Base-by-base conservation (phyloP, 129 eudicot genomes). In the Lactuca saligna region DNA sequence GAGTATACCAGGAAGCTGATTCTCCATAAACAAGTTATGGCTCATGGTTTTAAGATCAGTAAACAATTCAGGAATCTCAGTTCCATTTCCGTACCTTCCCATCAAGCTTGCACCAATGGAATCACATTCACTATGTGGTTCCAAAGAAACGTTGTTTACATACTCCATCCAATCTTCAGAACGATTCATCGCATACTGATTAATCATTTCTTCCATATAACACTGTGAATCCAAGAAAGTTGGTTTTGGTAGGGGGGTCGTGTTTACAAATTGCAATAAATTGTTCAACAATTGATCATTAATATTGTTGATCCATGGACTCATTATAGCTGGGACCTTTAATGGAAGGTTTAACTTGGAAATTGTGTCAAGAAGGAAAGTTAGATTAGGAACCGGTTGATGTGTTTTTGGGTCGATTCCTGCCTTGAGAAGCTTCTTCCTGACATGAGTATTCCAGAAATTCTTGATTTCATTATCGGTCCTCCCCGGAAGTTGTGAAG, bases 361-460 rank as follows among this genome's bases (percentile, higher is more conserved):
- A 16, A 77, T 72, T 4, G 57, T 51, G 9, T 73, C 54, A 4
- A 64, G 9, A 17, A 82, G 56, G 17, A 57, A 15, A 64, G 41
- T 32, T 49, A 73, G 14, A 64, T 69, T 63, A 57, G 77, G 77
- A 60, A 78, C 59, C 44, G 80, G 83, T 68, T 57, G 58, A 51
- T 77, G 86, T 41, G 86, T 82, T 58, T 13, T 69, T 0, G 82
- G 86, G 53, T 82, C 83, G 15, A 78, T 74, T 44, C 86, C 86
- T 6, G 64, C 73, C 57, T 58, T 73, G 14, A 82, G 42, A 54
- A 82, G 81, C 80, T 74, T 82, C 63, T 76, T 81, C 32, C 73
- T 70, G 48, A 82, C 58, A 35, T 64, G 73, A 12, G 84, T 80
- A 44, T 80, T 80, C 80, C 76, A 71, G 77, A 65, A 82, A 46